Base-by-base conservation (phyloP, 345 rosid genomes). In the Heritiera littoralis region DNA sequence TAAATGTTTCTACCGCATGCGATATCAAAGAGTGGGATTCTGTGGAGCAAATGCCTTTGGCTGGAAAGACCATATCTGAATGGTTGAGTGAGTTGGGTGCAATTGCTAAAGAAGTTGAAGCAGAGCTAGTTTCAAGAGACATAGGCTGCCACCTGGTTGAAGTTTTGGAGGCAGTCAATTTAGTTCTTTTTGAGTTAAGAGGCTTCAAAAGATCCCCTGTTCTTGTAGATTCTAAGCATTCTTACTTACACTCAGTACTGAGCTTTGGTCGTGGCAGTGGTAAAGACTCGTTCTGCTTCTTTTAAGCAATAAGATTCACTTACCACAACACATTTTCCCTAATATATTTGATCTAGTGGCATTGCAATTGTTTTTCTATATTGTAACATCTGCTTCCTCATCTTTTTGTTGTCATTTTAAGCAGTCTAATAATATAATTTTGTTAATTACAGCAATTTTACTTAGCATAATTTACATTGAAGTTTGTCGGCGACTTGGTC, bases 381-480 rank as follows among this genome's bases (percentile, higher is more conserved):
- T 20, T 28, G 56, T 52, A 32, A 51, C 48, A 46, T 46, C 1
- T 74, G 28, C 64, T 52, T 35, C 35, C 64, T 55, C 2, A 10
- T 38, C 9, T 35, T 35, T 68, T 45, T 8, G 10, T 23, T n/a
- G 10, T 18, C 52, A 18, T 49, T 52, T 40, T 13, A 60, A 38
- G 59, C 35, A 4, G 8, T 11, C 79, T 85, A 69, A 80, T 43
- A 2, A 38, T 65, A 74, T 68, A 10, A 45, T 80, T 79, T 20
- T 55, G 56, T 85, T 81, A 64, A 38, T 81, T 64, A 77, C 94
- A 94, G 98, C 94, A 54, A 90, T 92, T 87, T 90, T 92, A 88
- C 89, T 94, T 83, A 94, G 96, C 88, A 85, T 94, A 82, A 91
- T 94, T 78, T 94, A 94, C 92, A 90, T 91, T 77, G 98, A 94